Percentiles rank a stretch among this genome's conserved stretches.
Conservation (phyloP, 1,284 basidiomycete species). For the Irpex sp. region DNA sequence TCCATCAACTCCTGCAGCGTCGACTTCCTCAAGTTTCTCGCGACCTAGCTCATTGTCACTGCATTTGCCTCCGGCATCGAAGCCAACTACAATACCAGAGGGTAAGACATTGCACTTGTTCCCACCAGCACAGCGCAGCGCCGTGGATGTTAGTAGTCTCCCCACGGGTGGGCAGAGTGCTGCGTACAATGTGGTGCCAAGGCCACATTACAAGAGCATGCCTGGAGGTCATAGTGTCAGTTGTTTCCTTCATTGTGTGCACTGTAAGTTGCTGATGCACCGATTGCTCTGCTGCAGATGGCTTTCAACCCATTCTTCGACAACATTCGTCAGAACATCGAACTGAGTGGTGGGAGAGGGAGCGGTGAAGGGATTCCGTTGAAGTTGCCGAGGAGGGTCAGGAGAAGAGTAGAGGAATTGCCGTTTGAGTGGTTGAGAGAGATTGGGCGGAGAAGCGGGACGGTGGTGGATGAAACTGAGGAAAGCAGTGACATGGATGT, state of each 20-base stretch:
- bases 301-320: slow-evolving; percentile 90
- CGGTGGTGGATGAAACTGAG: slow-evolving; percentile 15
- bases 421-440: slow-evolving; percentile 81
- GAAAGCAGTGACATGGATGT: background rate
- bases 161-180: slow-evolving; percentile 5
- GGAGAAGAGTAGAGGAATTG: slow-evolving; percentile 65
- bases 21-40: background rate
- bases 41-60: slow-evolving; percentile 1
- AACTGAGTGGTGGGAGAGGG: slow-evolving; percentile 62
- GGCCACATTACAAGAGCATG: slow-evolving; percentile 8
- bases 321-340: slow-evolving; percentile 92
- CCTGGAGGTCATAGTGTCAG: slow-evolving; percentile 7
- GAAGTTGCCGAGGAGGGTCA: slow-evolving; percentile 60
- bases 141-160: slow-evolving; percentile 1
- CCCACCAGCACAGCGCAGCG: background rate
- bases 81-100: slow-evolving; percentile 9
- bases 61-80: background rate
- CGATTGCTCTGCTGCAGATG: slow-evolving; percentile 16
- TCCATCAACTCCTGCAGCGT: background rate
- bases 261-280: background rate
- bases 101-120: slow-evolving; percentile 3
- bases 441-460: slow-evolving; percentile 47
- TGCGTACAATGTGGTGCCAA: slow-evolving; percentile 3
- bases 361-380: slow-evolving; percentile 73
- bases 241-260: background rate